Evolutionary conservation across 176 grass and related monocot genomes (phyloP).

Genomic region (Poa annua): DNA sequence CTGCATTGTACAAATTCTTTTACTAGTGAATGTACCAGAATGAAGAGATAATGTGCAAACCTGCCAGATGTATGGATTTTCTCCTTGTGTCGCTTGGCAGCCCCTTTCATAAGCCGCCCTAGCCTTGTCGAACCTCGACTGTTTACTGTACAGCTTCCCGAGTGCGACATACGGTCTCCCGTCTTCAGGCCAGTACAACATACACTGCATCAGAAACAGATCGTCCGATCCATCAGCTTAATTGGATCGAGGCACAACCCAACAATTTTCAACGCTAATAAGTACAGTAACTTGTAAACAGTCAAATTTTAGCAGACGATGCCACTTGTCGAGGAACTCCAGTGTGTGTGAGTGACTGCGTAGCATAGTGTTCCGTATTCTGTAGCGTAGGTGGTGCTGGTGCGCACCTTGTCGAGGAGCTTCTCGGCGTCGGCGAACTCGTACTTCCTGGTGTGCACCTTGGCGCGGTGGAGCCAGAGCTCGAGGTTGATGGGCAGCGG

Average conservation of each 20-base stretch:
- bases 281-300: not conserved
- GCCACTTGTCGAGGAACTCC: too few species aligned
- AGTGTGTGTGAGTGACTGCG: too few species aligned
- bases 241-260: not conserved
- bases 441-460: conserved; percentile 77
- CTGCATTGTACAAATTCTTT: not conserved
- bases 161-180: conserved; percentile 84
- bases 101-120: conserved; percentile 91
- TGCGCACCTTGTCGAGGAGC: conserved; percentile 72
- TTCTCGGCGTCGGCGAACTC: conserved; percentile 83
- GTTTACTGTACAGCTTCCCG: conserved; percentile 85
- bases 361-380: too few species aligned
- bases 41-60: conserved; percentile 43
- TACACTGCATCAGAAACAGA: conserved; percentile 60
- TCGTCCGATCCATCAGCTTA: conserved; percentile 2
- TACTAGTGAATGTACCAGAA: not conserved
- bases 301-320: not conserved
- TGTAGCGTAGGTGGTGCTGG: not conserved
- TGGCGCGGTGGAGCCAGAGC: conserved; percentile 79
- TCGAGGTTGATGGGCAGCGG: conserved; percentile 92
- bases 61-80: conserved; percentile 99
- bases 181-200: conserved; percentile 94
- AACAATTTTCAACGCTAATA: not conserved
- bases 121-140: conserved; percentile 81
- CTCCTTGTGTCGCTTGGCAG: conserved; percentile 92